phyloP scores from a whole-genome alignment of 441 rosid species.

The Populus hybrid region DNA sequence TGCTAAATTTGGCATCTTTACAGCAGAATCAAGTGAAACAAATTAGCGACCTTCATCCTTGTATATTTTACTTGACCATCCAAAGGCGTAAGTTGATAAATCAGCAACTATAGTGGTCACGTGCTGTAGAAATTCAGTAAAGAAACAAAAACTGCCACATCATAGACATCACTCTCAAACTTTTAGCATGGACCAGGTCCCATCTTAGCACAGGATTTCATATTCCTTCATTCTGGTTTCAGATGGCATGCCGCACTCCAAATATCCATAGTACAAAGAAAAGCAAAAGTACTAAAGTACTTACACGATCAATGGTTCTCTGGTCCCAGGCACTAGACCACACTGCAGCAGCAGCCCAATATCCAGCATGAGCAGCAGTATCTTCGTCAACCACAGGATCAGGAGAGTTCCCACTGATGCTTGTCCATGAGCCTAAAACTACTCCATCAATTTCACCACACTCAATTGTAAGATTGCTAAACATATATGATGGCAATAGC shows the following conservation, averaged over 20 bases:
- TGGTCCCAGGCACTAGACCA: slow-evolving; percentile 98
- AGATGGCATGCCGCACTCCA: slow-evolving; percentile 6
- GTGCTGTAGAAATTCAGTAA: background rate
- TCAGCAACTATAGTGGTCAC: background rate
- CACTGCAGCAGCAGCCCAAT: slow-evolving; percentile 96
- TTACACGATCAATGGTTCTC: slow-evolving; percentile 91
- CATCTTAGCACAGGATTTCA: background rate
- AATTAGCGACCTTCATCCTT: background rate
- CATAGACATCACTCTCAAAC: background rate
- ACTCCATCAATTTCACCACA: slow-evolving; percentile 99
- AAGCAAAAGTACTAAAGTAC: slow-evolving; percentile 23
- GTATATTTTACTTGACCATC: background rate
- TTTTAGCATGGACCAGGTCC: background rate
- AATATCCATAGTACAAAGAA: slow-evolving; percentile 18
- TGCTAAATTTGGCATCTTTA: background rate
- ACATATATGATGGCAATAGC: slow-evolving; percentile 43
- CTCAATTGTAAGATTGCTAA: slow-evolving; percentile 45
- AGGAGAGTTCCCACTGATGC: slow-evolving; percentile 49
- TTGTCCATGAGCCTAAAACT: slow-evolving; percentile 90
- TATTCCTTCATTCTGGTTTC: slow-evolving; percentile 2
- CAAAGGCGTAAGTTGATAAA: background rate
- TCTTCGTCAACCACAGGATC: slow-evolving; percentile 54
- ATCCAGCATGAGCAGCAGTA: slow-evolving; percentile 68
- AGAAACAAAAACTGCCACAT: background rate
- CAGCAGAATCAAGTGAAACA: background rate